These are phyloP conservation scores for Hanseniaspora lindneri DNA, from an alignment of 805 yeast genomes.

Conservation along the genomic window DNA sequence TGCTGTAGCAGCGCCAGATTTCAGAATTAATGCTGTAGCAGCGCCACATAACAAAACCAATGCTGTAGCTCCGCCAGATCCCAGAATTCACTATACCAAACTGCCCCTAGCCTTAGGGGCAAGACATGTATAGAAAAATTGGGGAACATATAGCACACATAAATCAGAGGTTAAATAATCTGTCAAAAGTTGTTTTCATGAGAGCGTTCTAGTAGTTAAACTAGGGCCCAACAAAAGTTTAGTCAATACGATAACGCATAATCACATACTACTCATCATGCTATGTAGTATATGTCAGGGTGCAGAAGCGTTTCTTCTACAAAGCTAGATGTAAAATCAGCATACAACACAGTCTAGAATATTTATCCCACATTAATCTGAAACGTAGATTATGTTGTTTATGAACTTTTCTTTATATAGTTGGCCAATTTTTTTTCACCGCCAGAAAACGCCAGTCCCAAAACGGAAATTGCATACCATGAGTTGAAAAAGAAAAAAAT, in stretches of 20 bases:
- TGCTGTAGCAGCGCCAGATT: too few relatives aligned
- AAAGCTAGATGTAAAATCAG: background rate
- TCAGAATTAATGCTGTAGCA: too few relatives aligned
- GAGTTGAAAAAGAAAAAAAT: too few relatives aligned
- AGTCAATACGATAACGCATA: conserved; percentile 32
- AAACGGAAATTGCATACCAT: too few relatives aligned
- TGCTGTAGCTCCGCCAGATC: too few relatives aligned
- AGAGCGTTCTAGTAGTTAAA: conserved; percentile 18
- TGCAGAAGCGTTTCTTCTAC: background rate
- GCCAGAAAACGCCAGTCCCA: too few relatives aligned
- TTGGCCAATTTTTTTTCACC: too few relatives aligned
- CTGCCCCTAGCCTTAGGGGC: background rate
- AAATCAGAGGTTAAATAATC: conserved; percentile 6
- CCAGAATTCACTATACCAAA: background rate
- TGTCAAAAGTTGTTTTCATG: conserved; percentile 10
- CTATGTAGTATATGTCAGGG: conserved; percentile 14
- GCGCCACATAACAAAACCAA: too few relatives aligned
- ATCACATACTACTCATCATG: conserved; percentile 20
- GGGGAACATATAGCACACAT: background rate
- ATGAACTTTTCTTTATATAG: too few relatives aligned
- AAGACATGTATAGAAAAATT: background rate
- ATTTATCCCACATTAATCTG: too few relatives aligned
- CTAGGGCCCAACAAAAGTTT: conserved; percentile 16
- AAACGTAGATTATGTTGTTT: too few relatives aligned
- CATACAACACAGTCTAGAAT: too few relatives aligned